Base-by-base conservation (phyloP, 768 basidiomycete species). In the Melanogaster broomeanus region DNA sequence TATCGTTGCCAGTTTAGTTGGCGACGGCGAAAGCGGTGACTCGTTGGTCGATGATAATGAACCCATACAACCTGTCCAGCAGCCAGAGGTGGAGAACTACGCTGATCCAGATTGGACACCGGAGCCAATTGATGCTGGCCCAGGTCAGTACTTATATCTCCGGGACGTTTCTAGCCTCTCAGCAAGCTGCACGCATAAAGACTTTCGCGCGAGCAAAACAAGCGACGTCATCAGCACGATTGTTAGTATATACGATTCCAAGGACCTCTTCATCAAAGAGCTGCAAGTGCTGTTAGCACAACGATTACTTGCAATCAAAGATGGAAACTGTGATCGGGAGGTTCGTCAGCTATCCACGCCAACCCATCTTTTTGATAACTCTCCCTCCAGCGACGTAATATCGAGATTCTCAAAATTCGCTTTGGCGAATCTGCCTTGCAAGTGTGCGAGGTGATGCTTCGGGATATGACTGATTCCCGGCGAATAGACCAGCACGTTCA, bases 361-460 rank as follows among this genome's bases (percentile, higher is more conserved):
- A 19, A 15, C 10, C 30, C 16, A 44, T 39, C 8, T 40, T 10
- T 34, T 50, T 57, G 11, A 56, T 53, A 46, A 38, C 40, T 47
- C 2, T 51, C 25, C 33, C 33, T 42, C 10, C 60, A 98, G 93
- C 84, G 95, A 18, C 81, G 88, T 21, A 97, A 92, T 61, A 84
- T 98, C 53, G 95, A 97, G 68, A 90, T 95, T 38, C 73, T 99
- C 54, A 98, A 98, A 74, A 81, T 95, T 49, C 87, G 97, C 3
- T 99, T 99, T 61, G 97, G 97, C 19, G 97, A 98, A 61, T 78
- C 85, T 1, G 85, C 93, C 3, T 70, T 99, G 49, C 93, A 97
- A 66, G 90, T 93, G 6, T 98, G 95, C 74, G 96, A 98, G 65
- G 94, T 99, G 48, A 98, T 99, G 97, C 74, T 98, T 64, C 90